Evolutionary conservation across 177 flowering plant species (phyloP).

Genomic region (Telopea speciosissima): DNA sequence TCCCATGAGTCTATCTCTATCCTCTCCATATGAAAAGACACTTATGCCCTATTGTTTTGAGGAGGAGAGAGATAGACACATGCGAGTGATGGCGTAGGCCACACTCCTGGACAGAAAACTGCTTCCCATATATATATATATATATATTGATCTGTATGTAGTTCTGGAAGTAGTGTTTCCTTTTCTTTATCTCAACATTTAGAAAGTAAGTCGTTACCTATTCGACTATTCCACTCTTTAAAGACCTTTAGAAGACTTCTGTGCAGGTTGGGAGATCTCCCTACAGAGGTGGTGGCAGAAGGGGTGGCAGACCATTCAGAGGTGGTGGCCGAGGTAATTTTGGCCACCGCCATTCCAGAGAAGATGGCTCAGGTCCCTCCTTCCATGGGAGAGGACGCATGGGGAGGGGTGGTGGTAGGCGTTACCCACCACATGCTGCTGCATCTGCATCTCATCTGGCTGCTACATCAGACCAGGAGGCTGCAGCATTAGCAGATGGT

Average conservation of each 20-base stretch:
- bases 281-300: conserved; percentile 41
- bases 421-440: conserved; percentile 15
- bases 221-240: conserved; percentile 10
- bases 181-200: not conserved
- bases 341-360: conserved; percentile 17
- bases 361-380: conserved; percentile 22
- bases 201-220: conserved; percentile 5
- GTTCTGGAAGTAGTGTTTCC: not conserved
- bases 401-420: conserved; percentile 25
- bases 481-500: not conserved
- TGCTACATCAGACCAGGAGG: conserved; percentile 1
- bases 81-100: no score
- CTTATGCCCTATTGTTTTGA: no score
- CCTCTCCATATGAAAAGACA: no score
- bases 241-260: conserved; percentile 17
- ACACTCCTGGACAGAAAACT: no score
- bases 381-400: conserved; percentile 33
- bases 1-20: no score
- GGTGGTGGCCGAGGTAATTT: conserved; percentile 30
- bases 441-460: conserved; percentile 15
- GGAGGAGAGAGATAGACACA: no score
- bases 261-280: conserved; percentile 38
- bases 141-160: no score
- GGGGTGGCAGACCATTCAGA: conserved; percentile 37
- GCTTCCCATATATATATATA: no score